A percentile compares a stretch with the other conserved stretches of the same genome.
Conservation (phyloP, 139 green algal genomes). For the Chlamydomonas sphaeroides region DNA sequence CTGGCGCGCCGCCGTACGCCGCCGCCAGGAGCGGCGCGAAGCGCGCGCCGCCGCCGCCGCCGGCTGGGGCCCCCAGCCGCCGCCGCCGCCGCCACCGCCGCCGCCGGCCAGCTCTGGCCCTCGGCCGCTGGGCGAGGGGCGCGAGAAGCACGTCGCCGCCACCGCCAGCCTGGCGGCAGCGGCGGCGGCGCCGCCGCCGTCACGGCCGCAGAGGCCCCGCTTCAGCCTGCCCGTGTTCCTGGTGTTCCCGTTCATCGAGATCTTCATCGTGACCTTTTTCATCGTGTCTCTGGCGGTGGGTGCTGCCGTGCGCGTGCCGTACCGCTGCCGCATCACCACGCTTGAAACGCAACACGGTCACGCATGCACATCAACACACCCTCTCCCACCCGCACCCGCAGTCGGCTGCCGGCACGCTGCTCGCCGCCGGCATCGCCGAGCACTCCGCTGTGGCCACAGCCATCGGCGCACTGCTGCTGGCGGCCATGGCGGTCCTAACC, state of each 20-base stretch:
- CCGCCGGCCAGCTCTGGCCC: too few relatives aligned
- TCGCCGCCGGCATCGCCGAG: background rate
- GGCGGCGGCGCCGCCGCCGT: too few relatives aligned
- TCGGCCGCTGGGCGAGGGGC: background rate
- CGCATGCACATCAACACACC: too few relatives aligned
- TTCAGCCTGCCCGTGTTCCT: background rate
- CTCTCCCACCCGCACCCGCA: too few relatives aligned
- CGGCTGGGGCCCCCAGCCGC: too few relatives aligned
- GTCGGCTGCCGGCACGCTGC: background rate
- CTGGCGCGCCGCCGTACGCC: too few relatives aligned
- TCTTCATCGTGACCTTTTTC: conserved; percentile 7
- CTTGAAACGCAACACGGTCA: too few relatives aligned
- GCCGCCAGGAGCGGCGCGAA: too few relatives aligned
- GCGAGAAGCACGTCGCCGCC: background rate
- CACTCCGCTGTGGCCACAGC: background rate
- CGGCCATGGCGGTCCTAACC: background rate
- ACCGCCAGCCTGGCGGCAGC: background rate
- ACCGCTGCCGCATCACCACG: too few relatives aligned
- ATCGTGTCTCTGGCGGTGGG: background rate
- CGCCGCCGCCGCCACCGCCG: background rate
- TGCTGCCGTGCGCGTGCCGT: too few relatives aligned
- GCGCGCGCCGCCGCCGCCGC: too few relatives aligned
- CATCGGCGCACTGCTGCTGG: background rate
- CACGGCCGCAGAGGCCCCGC: background rate
- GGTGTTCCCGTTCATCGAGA: conserved; percentile 21